A percentile compares a stretch with the other conserved stretches of the same genome.
Evolutionary conservation across 371 early-diverging fungal species (phyloP).

Genomic region (Lichtheimia corymbifera): DNA sequence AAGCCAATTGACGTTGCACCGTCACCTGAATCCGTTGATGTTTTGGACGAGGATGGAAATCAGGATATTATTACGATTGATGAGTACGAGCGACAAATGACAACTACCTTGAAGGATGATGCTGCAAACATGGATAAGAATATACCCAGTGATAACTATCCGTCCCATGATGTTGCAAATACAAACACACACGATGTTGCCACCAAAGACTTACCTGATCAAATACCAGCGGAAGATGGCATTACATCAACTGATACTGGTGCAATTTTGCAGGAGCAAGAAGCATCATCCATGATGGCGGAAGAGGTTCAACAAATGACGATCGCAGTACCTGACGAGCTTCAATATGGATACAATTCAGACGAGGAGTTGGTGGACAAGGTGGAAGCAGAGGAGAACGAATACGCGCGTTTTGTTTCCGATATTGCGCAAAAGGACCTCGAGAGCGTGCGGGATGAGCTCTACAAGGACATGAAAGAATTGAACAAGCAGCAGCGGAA

Average conservation of each 20-base stretch:
- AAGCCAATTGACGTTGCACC: neutral
- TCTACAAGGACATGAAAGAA: constrained; percentile 61
- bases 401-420: constrained; percentile 57
- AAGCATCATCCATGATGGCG: neutral
- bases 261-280: neutral
- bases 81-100: neutral
- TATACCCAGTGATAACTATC: too few species aligned
- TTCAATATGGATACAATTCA: constrained; percentile 40
- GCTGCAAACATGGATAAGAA: neutral
- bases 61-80: neutral
- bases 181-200: too few species aligned
- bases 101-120: neutral
- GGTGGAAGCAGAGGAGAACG: constrained; percentile 51
- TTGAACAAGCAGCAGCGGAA: constrained; percentile 57
- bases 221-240: neutral
- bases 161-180: too few species aligned
- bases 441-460: constrained; percentile 43
- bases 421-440: constrained; percentile 48
- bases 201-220: too few species aligned
- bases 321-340: neutral
- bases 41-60: constrained; percentile 4
- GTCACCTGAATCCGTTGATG: constrained; percentile 1
- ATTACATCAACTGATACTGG: neutral
- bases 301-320: too few species aligned
- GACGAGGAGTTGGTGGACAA: constrained; percentile 36